Evolutionary conservation across 345 rosid genomes (phyloP).

Genomic region (Adansonia digitata): DNA sequence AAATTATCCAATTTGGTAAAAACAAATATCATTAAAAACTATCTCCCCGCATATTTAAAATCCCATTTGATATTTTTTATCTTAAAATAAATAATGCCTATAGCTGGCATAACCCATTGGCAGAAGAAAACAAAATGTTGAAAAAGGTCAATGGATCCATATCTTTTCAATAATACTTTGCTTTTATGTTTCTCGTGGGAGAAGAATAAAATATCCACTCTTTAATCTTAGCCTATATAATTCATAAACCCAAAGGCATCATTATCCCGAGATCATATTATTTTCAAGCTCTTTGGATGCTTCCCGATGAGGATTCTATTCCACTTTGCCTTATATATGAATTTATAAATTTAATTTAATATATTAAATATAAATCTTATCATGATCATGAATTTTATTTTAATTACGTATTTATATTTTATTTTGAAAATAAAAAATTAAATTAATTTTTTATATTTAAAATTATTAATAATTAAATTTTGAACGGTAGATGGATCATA

Average conservation of each 20-base stretch:
- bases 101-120: conserved; percentile 31
- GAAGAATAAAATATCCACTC: neutral
- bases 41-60: neutral
- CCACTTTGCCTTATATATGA: neutral
- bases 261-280: conserved; percentile 15
- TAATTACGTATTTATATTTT: too few species aligned
- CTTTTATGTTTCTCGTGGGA: conserved; percentile 5
- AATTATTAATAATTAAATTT: too few species aligned
- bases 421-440: too few species aligned
- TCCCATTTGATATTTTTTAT: neutral
- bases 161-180: conserved; percentile 11
- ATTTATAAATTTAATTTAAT: too few species aligned
- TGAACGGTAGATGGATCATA: too few species aligned
- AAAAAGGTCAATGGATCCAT: conserved; percentile 37
- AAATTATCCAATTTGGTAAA: neutral
- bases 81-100: conserved; percentile 14
- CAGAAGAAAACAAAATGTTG: conserved; percentile 24
- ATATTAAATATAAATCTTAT: too few species aligned
- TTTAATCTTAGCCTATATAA: neutral
- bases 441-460: too few species aligned
- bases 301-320: conserved; percentile 21
- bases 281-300: conserved; percentile 18
- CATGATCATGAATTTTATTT: too few species aligned
- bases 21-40: conserved; percentile 28
- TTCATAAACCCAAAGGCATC: conserved; percentile 2